Conservation (phyloP, 1,284 basidiomycete species). For the Lentinus polychrous region DNA sequence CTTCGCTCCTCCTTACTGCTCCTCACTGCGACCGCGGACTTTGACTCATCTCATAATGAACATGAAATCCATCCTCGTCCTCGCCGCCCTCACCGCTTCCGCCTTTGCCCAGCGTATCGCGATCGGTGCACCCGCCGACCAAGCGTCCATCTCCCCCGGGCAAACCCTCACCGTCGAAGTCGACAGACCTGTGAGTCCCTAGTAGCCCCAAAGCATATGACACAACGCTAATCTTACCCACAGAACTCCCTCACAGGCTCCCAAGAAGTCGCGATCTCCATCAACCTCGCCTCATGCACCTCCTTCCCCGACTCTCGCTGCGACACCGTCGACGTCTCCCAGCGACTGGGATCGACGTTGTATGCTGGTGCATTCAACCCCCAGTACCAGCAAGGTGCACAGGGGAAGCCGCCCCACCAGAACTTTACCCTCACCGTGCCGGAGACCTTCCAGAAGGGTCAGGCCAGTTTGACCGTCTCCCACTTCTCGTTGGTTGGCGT, state of each 20-base stretch:
- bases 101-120: slow-evolving; percentile 34
- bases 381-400: slow-evolving; percentile 19
- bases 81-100: slow-evolving; percentile 17
- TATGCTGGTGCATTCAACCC: slow-evolving; percentile 41
- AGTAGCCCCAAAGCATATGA: neutral
- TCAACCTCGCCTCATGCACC: slow-evolving; percentile 32
- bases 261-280: slow-evolving; percentile 37
- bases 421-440: slow-evolving; percentile 48
- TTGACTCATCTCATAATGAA: too few species aligned
- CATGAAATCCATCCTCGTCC: slow-evolving; percentile 19
- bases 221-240: too few species aligned
- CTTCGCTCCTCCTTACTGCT: too few species aligned
- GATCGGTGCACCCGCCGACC: slow-evolving; percentile 32
- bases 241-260: slow-evolving; percentile 33
- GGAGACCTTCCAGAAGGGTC: slow-evolving; percentile 19
- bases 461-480: slow-evolving; percentile 32
- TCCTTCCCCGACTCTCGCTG: slow-evolving; percentile 12
- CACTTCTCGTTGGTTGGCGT: slow-evolving; percentile 43
- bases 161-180: slow-evolving; percentile 34
- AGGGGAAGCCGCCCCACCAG: slow-evolving; percentile 34
- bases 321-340: slow-evolving; percentile 19
- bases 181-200: slow-evolving; percentile 34
- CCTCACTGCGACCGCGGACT: too few species aligned
- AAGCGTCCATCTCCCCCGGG: slow-evolving; percentile 28
- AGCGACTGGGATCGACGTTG: slow-evolving; percentile 34